Evolutionary conservation across 768 basidiomycete species (phyloP), one percentile per base, ranked within the genome.

Genomic region (Suillus subalutaceus): DNA sequence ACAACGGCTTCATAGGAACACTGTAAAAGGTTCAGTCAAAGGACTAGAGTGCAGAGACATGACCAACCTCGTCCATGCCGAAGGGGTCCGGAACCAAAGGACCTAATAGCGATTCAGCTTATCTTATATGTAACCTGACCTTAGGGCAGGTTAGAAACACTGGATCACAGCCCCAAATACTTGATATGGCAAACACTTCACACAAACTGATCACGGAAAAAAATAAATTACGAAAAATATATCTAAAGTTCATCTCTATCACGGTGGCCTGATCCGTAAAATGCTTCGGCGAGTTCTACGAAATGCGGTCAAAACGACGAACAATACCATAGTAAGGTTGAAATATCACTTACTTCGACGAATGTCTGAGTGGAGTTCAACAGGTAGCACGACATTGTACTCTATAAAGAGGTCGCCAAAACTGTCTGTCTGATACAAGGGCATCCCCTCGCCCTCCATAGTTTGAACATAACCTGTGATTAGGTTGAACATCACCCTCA

Each of bases 391-490:
- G 59, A 99, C 93, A 65, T 87, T 93, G 79, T 97, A 99, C 77
- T 98, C 96, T 63, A 99, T 84, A 72, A 88, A 99, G 57, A 99
- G 81, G 75, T 97, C 90, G 18, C 97, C 97, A 68, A 87, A 82
- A 26, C 78, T 74, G 12, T 80, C 78, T 66, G 82, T 78, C 65
- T 87, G 86, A 72, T 85, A 90, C 44, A 88, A 74, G 1, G 93
- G 91, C 90, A 99, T 94, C 6, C 97, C 97, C 76, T 99, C 94
- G 37, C 86, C 94, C 68, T 89, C 85, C 64, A 99, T 84, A 15
- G 84, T 86, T 74, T 98, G 91, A 9, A 98, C 93, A 74, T 88
- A 92, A 12, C 92, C 94, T 93, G 1, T 35, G 35, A 13, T 9
- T 15, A 12, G 26, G 32, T 40, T 62, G 55, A 43, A 2, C 7